Conservation (phyloP, 768 basidiomycete species). For the Xerocomus spinulosus region DNA sequence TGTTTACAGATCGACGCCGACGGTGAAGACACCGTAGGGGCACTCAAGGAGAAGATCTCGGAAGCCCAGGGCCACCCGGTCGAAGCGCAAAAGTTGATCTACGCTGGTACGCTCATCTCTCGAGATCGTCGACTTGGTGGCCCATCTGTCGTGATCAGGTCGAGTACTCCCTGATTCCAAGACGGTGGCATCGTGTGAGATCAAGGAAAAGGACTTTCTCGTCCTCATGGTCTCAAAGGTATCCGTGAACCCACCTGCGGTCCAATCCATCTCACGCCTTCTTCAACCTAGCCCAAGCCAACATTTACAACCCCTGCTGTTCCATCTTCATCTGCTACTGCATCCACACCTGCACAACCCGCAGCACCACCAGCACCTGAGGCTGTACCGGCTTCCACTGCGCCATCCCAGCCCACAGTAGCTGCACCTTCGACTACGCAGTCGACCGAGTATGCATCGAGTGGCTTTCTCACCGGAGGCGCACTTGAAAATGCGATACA, state of each 20-base stretch:
- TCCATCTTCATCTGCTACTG: conserved; percentile 18
- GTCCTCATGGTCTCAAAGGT: conserved; percentile 99
- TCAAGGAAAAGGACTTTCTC: conserved; percentile 98
- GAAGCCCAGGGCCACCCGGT: conserved; percentile 69
- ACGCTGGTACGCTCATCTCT: conserved; percentile 59
- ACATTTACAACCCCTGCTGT: conserved; percentile 27
- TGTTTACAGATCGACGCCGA: conserved; percentile 68
- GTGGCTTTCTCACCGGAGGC: conserved; percentile 71
- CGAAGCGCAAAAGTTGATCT: conserved; percentile 88
- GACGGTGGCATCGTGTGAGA: conserved; percentile 79
- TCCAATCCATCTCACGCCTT: conserved; percentile 1
- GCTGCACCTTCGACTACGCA: conserved; percentile 30
- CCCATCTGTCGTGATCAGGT: conserved; percentile 43
- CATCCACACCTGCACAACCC: conserved; percentile 21
- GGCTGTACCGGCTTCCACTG: conserved; percentile 28
- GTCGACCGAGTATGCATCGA: conserved; percentile 34
- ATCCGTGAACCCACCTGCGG: conserved; percentile 10
- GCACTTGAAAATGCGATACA: conserved; percentile 72
- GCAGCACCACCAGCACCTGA: conserved; percentile 31
- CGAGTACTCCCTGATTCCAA: conserved; percentile 89
- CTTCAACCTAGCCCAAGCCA: conserved; percentile 49
- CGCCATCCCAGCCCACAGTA: conserved; percentile 31
- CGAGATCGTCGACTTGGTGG: conserved; percentile 6
- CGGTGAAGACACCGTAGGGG: conserved; percentile 63
- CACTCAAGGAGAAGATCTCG: conserved; percentile 81